These are phyloP conservation scores for Orbilia quercus DNA, from an alignment of 2,329 filamentous ascomycete species.

Conservation along the genomic window DNA sequence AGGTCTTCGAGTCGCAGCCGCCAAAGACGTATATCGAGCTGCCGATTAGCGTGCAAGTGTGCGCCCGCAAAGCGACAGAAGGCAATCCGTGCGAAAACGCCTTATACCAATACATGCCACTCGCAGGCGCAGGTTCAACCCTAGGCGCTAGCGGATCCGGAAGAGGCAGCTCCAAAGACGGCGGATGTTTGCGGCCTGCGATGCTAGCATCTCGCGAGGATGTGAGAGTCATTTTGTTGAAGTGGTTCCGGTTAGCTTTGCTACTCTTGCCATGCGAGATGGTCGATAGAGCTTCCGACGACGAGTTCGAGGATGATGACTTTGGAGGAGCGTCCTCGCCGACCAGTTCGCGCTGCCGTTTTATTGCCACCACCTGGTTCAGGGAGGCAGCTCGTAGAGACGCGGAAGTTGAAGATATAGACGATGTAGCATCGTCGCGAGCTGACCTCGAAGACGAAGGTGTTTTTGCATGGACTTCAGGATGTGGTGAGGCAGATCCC, in stretches of 20 bases:
- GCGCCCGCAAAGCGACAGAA: slow-evolving; percentile 73
- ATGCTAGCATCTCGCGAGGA: slow-evolving; percentile 53
- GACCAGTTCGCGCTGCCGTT: slow-evolving; percentile 42
- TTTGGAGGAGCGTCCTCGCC: slow-evolving; percentile 48
- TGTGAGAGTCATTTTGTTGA: slow-evolving; percentile 51
- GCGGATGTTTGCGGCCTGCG: slow-evolving; percentile 56
- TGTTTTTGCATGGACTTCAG: slow-evolving; percentile 36
- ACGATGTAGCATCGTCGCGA: slow-evolving; percentile 50
- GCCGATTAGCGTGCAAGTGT: slow-evolving; percentile 74
- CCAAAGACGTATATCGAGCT: slow-evolving; percentile 77
- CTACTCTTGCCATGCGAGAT: slow-evolving; percentile 37
- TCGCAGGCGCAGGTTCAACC: slow-evolving; percentile 73
- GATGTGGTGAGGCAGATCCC: slow-evolving; percentile 46
- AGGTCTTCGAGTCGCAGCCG: slow-evolving; percentile 74
- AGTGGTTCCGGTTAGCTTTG: slow-evolving; percentile 32
- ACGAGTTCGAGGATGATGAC: slow-evolving; percentile 55
- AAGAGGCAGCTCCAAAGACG: slow-evolving; percentile 59
- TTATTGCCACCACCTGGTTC: slow-evolving; percentile 53
- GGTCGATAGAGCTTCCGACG: slow-evolving; percentile 49
- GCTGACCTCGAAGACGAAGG: slow-evolving; percentile 53
- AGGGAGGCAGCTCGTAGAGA: slow-evolving; percentile 52
- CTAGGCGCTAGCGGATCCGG: slow-evolving; percentile 66
- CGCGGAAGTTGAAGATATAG: slow-evolving; percentile 53
- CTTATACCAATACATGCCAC: slow-evolving; percentile 78
- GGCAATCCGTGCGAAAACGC: slow-evolving; percentile 73